These are phyloP conservation scores for Zea mays DNA, from an alignment of 176 grass and related monocot species.

Conservation along the genomic window Zm-B73-REFERENCE-NAM-5.0 NC_050100.1:1354001-1354500, in stretches of 20 bases:
- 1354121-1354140: slow-evolving; percentile 65
- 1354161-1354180: slow-evolving; percentile 44
- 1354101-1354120: slow-evolving; percentile 80
- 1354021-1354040: slow-evolving; percentile 83
- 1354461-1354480: too few relatives aligned
- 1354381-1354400: too few relatives aligned
- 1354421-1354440: too few relatives aligned
- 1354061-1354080: slow-evolving; percentile 95
- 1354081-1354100: slow-evolving; percentile 79
- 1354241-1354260: slow-evolving; percentile 33
- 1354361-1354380: too few relatives aligned
- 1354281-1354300: slow-evolving; percentile 34
- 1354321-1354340: too few relatives aligned
- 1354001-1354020: slow-evolving; percentile 77
- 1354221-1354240: background rate
- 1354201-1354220: background rate
- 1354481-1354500: background rate
- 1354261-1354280: slow-evolving; percentile 29
- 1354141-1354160: slow-evolving; percentile 49
- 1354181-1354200: slow-evolving; percentile 19
- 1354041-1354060: slow-evolving; percentile 79
- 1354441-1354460: too few relatives aligned
- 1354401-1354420: too few relatives aligned
- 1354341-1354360: too few relatives aligned
- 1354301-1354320: too few relatives aligned